These are phyloP conservation scores for Trichoderma reesei DNA, from an alignment of 495 filamentous ascomycete species.

Conservation along the genomic window DNA sequence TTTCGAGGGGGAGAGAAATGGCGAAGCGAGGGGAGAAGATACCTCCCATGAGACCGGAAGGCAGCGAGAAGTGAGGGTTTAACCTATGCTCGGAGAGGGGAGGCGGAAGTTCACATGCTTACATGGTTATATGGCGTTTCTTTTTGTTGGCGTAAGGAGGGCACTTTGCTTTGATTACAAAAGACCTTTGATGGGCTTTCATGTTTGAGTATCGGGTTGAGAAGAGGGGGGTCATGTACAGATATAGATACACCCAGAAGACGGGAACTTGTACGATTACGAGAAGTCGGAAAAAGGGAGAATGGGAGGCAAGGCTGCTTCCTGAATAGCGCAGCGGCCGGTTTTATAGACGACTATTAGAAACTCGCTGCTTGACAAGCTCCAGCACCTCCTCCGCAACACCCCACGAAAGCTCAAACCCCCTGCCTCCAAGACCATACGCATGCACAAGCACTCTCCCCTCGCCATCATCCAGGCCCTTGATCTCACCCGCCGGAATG, in stretches of 20 bases:
- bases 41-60: neutral
- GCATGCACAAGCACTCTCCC: conserved; percentile 44
- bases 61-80: neutral
- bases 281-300: neutral
- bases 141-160: neutral
- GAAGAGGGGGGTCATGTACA: neutral
- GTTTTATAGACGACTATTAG: conserved; percentile 10
- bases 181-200: neutral
- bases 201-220: neutral
- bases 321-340: neutral
- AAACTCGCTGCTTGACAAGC: conserved; percentile 9
- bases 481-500: conserved; percentile 16
- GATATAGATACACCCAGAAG: neutral
- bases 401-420: conserved; percentile 44
- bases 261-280: neutral
- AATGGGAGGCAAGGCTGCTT: neutral
- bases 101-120: too few species aligned
- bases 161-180: conserved; percentile 7
- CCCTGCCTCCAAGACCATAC: conserved; percentile 53
- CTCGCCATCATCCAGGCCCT: neutral
- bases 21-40: conserved; percentile 22
- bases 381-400: conserved; percentile 29
- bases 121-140: neutral
- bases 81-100: conserved; percentile 10
- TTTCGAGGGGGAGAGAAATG: conserved; percentile 28